phyloP scores from a whole-genome alignment of 768 basidiomycete species.

The Tulasnella calospora region DNA sequence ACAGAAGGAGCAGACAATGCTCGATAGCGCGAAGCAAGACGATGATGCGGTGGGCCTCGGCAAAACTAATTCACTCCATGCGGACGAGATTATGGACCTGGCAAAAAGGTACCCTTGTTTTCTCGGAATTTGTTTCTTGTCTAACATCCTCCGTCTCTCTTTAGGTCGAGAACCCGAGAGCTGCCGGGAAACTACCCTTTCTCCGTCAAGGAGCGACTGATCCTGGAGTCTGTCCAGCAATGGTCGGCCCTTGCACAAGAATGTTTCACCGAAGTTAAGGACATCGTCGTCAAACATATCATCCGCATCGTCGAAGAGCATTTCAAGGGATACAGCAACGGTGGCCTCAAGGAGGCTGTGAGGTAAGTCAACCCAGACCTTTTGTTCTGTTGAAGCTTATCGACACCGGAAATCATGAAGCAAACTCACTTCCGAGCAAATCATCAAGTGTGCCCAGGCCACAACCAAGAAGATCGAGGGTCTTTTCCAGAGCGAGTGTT shows the following conservation, averaged over 20 bases:
- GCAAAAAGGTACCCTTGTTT: conserved; percentile 25
- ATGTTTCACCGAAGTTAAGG: conserved; percentile 8
- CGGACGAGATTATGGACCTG: conserved; percentile 30
- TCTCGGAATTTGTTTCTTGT: not conserved
- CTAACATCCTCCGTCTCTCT: not conserved
- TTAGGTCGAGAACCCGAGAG: conserved; percentile 64
- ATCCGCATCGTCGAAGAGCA: conserved; percentile 1
- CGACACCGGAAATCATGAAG: not conserved
- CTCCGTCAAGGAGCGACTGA: conserved; percentile 44
- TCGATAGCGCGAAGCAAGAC: conserved; percentile 27
- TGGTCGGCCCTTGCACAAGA: conserved; percentile 4
- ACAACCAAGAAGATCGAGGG: conserved; percentile 3
- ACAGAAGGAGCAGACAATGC: not conserved
- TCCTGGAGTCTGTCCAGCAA: not conserved
- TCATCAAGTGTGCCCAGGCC: not conserved
- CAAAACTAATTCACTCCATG: conserved; percentile 35
- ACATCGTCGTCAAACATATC: conserved; percentile 8
- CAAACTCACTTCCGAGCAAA: conserved; percentile 13
- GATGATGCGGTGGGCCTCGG: conserved; percentile 42
- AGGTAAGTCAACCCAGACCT: not conserved
- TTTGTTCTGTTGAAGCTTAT: not conserved
- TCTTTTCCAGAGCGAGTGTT: conserved; percentile 16
- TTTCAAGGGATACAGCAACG: conserved; percentile 1
- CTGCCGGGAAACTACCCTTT: conserved; percentile 59
- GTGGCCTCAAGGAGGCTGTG: conserved; percentile 9